phyloP scores from a whole-genome alignment of 495 filamentous ascomycete genomes.

The Lepraria neglecta region DNA sequence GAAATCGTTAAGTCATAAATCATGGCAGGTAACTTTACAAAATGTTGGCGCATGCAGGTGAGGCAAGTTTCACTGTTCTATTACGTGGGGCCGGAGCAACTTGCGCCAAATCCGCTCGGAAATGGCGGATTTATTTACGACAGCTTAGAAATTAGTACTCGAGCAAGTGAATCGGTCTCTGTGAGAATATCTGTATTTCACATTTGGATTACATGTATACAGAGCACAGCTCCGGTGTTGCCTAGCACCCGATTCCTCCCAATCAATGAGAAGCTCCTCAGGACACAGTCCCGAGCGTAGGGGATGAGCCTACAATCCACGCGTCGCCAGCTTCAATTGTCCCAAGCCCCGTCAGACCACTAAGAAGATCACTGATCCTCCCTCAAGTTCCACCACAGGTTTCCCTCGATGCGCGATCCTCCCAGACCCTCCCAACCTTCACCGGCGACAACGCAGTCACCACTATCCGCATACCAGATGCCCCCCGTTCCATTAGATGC shows the following conservation, averaged over 20 bases:
- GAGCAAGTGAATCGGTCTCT: background rate
- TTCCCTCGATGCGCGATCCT: constrained; percentile 28
- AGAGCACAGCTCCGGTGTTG: constrained; percentile 33
- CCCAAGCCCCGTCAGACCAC: constrained; percentile 25
- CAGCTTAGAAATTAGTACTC: no score
- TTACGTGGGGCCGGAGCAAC: constrained; percentile 1
- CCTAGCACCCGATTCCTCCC: constrained; percentile 45
- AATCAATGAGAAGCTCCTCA: constrained; percentile 36
- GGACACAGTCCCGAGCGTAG: constrained; percentile 46
- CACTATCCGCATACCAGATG: constrained; percentile 42
- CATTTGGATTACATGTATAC: constrained; percentile 19
- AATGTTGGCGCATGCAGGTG: background rate
- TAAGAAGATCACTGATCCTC: constrained; percentile 36
- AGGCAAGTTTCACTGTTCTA: no score
- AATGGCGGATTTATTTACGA: background rate
- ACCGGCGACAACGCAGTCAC: constrained; percentile 12
- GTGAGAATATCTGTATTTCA: constrained; percentile 15
- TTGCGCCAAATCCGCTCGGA: background rate
- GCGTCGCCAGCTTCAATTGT: constrained; percentile 24
- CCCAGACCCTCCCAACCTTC: constrained; percentile 20
- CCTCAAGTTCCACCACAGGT: constrained; percentile 40
- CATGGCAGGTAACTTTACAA: background rate
- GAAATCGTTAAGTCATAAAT: constrained; percentile 9
- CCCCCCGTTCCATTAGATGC: constrained; percentile 27
- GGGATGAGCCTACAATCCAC: constrained; percentile 45